Evolutionary conservation across 1,139 yeast genomes (phyloP), one percentile per base, ranked within the genome.

Genomic region (Debaryomycetaceae sp.): DNA sequence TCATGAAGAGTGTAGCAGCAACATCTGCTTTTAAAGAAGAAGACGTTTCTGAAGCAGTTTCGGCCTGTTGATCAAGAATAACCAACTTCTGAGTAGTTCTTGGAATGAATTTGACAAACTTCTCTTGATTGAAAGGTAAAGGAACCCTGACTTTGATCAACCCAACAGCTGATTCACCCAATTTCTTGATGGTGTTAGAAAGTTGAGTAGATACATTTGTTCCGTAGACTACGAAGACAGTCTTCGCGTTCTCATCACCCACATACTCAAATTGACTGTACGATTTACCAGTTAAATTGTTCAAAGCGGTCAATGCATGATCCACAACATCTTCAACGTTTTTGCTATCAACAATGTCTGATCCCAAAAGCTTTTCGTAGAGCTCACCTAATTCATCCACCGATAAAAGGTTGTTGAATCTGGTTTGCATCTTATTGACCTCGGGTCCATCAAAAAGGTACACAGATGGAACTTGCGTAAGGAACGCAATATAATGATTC

Each of bases 371-470:
- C 35, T 65, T 59, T 40, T 63, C 63, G 59, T 75, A 77, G 45
- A 73, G 60, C 4, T 60, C 56, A 38, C 76, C 72, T 45, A 84
- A 56, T 20, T 76, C 66, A 11, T 65, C 71, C 34, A 77, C 68
- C 11, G 81, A 63, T 45, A 77, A 63, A 45, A 81, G 76, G 39
- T 71, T 68, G 9, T 66, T 58, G 49, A 75, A 73, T 53, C 76
- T 78, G 50, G 79, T 68, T 55, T 76, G 78, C 50, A 82, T 77
- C 54, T 80, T 81, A 43, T 83, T 63, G 49, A 81, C 83, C 43
- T 82, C 78, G 13, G 87, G 73, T 38, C 97, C 98, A 59, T 90
- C 97, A 60, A 84, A 87, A 52, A 87, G 72, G 63, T 85, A 83
- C 45, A 88, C 63, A 20, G 85, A 75, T 5, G 93, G 88, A 37